These are phyloP conservation scores for Ophiosphaerella herpotricha DNA, from an alignment of 2,329 filamentous ascomycete genomes.

Conservation along the genomic window DNA sequence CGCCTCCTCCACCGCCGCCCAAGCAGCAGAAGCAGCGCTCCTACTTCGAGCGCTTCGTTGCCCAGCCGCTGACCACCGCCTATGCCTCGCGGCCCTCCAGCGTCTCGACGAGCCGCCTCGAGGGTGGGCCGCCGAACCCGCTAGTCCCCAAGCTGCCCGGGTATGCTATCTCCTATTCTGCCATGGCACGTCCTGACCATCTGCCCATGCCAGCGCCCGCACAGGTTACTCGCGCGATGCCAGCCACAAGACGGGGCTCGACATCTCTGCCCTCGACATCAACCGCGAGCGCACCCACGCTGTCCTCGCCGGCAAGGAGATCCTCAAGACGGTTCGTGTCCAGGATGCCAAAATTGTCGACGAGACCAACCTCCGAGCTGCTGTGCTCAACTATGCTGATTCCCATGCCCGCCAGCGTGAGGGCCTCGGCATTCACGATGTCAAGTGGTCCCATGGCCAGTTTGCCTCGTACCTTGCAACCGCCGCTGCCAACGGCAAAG, in stretches of 20 bases:
- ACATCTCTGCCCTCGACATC: conserved; percentile 66
- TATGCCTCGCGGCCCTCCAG: conserved; percentile 60
- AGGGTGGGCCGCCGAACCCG: conserved; percentile 42
- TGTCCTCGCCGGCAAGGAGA: conserved; percentile 67
- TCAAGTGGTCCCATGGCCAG: conserved; percentile 69
- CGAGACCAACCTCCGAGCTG: conserved; percentile 66
- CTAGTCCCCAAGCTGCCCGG: conserved; percentile 43
- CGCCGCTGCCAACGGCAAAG: conserved; percentile 67
- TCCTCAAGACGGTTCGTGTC: conserved; percentile 67
- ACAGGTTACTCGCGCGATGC: conserved; percentile 59
- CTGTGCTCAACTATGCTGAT: conserved; percentile 62
- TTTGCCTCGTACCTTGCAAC: conserved; percentile 66
- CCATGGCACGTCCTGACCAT: conserved; percentile 6
- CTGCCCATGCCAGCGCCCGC: conserved; percentile 40
- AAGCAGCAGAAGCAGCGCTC: conserved; percentile 34
- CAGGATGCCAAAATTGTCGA: conserved; percentile 62
- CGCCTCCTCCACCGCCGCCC: conserved; percentile 43
- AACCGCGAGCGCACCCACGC: conserved; percentile 67
- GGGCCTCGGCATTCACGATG: conserved; percentile 66
- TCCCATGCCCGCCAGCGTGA: conserved; percentile 58
- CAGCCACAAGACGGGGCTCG: conserved; percentile 66
- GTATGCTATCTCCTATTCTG: conserved; percentile 26
- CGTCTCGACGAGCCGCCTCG: conserved; percentile 51
- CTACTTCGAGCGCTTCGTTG: conserved; percentile 58
- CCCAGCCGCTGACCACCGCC: conserved; percentile 56